Evolutionary conservation across 169 alveolate genomes (phyloP), one percentile per base, ranked within the genome.

Genomic region (Toxoplasma gondii): DNA sequence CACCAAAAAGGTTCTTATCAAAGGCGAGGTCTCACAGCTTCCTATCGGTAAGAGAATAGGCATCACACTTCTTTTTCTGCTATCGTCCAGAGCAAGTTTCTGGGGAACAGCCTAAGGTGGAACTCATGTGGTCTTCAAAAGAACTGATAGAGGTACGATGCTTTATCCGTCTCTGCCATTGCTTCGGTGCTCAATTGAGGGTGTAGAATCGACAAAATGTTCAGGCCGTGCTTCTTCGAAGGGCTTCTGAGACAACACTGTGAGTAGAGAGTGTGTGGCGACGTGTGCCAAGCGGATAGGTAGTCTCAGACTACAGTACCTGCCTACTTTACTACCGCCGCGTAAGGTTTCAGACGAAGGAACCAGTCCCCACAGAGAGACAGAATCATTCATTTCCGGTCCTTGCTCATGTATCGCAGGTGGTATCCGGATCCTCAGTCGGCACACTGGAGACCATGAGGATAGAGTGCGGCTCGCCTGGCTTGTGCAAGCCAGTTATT

Each of bases 1-100:
- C 97, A 96, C 88, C 97, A 96, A 87, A 96, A 95, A n/a, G 96
- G 96, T 36, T 95, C 97, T 1, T 94, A 94, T 34, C 97, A 95
- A 58, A 88, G 97, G 34, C 36, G 97, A 38, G 97, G 97, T 10
- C 88, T 96, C 64, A 95, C 96, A 34, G 96, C 95, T 0, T 95
- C 97, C 39, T 96, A 96, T 80, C 86, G 97, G 69, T 96, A 27
- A 78, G 86, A 1, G 22, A 38, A 78, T 1, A 19, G n/a, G 39
- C 86, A 45, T 16, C 27, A 27, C 45, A 78, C 44, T 17, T 9
- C 49, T 36, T 36, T 31, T 78, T 36, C 86, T 10, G 45, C 86
- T 17, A 78, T 16, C 44, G 27, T 16, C 45, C 12, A 78, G 82
- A 69, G 82, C 16, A 69, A 4, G 17, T 31, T 34, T 22, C n/a